These are phyloP conservation scores for Venturia pyrina DNA, from an alignment of 2,329 filamentous ascomycete species.

Conservation along the genomic window DNA sequence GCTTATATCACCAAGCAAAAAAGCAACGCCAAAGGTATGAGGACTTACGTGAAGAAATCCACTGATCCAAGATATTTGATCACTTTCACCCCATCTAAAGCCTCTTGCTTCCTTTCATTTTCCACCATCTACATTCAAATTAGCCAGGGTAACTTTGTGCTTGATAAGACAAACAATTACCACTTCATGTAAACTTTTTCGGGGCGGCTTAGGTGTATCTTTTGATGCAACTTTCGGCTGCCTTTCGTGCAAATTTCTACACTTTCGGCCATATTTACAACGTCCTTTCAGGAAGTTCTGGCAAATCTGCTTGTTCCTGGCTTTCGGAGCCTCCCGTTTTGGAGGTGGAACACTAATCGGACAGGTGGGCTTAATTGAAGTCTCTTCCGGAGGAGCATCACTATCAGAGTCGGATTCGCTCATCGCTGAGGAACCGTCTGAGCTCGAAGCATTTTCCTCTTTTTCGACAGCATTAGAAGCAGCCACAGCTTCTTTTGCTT, in stretches of 20 bases:
- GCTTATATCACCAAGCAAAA: no score
- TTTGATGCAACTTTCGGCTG: neutral
- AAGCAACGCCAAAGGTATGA: neutral
- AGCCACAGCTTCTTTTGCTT: conserved; percentile 6
- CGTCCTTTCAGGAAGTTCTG: conserved; percentile 3
- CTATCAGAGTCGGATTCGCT: conserved; percentile 8
- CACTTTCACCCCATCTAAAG: neutral
- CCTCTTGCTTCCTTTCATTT: conserved; percentile 3
- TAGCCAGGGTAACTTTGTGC: neutral
- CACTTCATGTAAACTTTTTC: neutral
- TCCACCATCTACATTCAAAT: neutral
- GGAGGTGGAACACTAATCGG: neutral
- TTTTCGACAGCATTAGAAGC: neutral
- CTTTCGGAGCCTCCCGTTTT: neutral
- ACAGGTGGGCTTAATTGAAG: neutral
- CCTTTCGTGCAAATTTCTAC: neutral
- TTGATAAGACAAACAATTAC: neutral
- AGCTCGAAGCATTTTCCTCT: neutral
- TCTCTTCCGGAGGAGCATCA: conserved; percentile 10
- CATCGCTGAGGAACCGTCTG: conserved; percentile 4
- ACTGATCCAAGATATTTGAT: conserved; percentile 6
- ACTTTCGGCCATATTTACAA: conserved; percentile 6
- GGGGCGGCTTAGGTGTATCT: neutral
- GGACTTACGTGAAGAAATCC: conserved; percentile 5
- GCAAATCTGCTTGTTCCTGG: neutral